Evolutionary conservation across 371 early-diverging fungal genomes (phyloP), one percentile per base, ranked within the genome.

Genomic region (Umbelopsis sp.): DNA sequence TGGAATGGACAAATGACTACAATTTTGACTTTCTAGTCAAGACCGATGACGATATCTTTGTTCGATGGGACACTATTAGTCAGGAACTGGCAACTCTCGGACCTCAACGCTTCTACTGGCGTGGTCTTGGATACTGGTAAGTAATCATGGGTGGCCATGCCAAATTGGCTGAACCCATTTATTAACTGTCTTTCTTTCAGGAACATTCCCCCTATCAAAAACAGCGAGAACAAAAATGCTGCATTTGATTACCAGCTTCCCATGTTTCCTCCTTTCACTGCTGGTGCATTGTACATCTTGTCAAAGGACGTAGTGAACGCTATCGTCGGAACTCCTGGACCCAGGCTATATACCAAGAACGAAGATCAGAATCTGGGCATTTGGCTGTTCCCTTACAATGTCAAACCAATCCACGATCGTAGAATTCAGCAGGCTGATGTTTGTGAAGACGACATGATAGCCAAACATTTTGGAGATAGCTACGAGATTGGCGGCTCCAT

Each of bases 21-120:
- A 77, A 83, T 22, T 87, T 84, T 72, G 88, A 87, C 65, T 87
- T 86, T 64, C 71, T 89, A 32, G 75, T 88, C 67, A 89, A 89
- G 75, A 88, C 90, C 3, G 85, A 89, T 65, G 88, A 89, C 45
- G 88, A 89, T 72, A 84, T 88, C 22, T 89, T 89, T 77, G 84
- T 85, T 22, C 76, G 88, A 35, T 87, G 87, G 87, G 88, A 89
- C 63, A 85, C 84, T 6, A 77, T 89, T 62, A 78, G 79, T 11
- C 71, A 75, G 5, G 90, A 89, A 67, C 67, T 89, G 35, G 71
- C 78, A 41, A 74, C 76, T 4, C 73, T 84, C 18, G 90, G 88
- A 10, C 77, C 80, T 7, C 75, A 74, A 18, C 69, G 80, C 22
- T 83, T 86, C 35, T 89, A 88, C 63, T 89, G 88, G 90, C 81